Base-by-base conservation (phyloP, 208 protist species). In the Trypanosoma cruzi region DNA sequence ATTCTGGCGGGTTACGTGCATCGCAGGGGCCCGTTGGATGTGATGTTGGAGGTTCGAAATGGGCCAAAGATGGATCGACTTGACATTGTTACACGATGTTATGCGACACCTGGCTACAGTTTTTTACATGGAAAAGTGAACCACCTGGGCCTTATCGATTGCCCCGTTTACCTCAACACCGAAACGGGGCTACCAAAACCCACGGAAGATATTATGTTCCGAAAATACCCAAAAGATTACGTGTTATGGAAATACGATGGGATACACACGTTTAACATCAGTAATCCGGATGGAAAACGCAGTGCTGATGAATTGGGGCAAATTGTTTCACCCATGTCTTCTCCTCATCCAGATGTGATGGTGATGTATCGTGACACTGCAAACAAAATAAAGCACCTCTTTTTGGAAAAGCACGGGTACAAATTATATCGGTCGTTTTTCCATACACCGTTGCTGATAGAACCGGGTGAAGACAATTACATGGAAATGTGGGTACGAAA, bases 41-140 rank as follows among this genome's bases (percentile, higher is more conserved):
- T 89, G 8, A 79, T 92, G 67, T 68, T 66, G 4, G 64, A 71
- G 18, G 53, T 93, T 0, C 82, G 89, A 10, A 31, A 57, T 37
- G 75, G 77, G 10, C 71, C 82, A 37, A 22, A 24, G 2, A 42
- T 75, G 52, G 3, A 28, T 2, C 79, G 67, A 20, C 36, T 96
- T 24, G 82, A 96, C 55, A 71, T 89, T 4, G 64, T 96, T 32
- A 70, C 78, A 40, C 78, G 69, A 50, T 96, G 88, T 72, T 92
- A 93, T 64, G 75, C 76, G 14, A 86, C 84, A 6, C 89, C 91
- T 22, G 91, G 91, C 7, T 83, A 82, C 58, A 79, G 79, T 4
- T 83, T 88, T 55, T 48, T 92, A n/a, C 91, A 96, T 53, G 75
- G 74, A 13, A 88, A 84, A 68, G 84, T 95, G 55, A 64, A 81